Conservation (phyloP, 2,329 filamentous ascomycete genomes). For the Aspergillus tubingensis region DNA sequence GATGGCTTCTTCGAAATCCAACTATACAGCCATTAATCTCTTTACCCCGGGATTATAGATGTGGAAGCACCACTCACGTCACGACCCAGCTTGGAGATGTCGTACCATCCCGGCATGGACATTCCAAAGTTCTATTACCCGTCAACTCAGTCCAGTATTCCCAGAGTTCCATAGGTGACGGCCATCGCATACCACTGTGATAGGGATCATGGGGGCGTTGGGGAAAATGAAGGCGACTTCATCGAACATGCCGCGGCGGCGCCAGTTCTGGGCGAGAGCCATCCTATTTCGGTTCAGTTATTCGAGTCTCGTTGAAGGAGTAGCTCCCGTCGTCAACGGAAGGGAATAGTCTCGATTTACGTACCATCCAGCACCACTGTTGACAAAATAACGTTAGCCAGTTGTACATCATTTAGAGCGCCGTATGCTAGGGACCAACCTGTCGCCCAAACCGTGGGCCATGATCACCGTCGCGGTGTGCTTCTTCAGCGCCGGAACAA, state of each 20-base stretch:
- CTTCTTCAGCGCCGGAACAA: slow-evolving; percentile 75
- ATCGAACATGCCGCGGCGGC: slow-evolving; percentile 74
- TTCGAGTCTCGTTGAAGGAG: neutral
- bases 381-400: slow-evolving; percentile 14
- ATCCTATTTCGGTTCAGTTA: slow-evolving; percentile 49
- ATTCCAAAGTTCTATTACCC: slow-evolving; percentile 67
- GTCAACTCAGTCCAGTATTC: neutral
- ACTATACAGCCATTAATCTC: slow-evolving; percentile 25
- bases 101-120: slow-evolving; percentile 71
- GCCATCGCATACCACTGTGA: slow-evolving; percentile 65
- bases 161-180: neutral
- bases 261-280: slow-evolving; percentile 83
- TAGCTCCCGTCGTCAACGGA: too few species aligned
- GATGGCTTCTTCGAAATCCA: slow-evolving; percentile 44
- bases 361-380: slow-evolving; percentile 53
- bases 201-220: slow-evolving; percentile 81
- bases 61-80: slow-evolving; percentile 34
- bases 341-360: slow-evolving; percentile 4
- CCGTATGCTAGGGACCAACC: slow-evolving; percentile 51
- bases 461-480: slow-evolving; percentile 97
- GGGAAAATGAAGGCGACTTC: slow-evolving; percentile 95
- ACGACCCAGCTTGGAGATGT: slow-evolving; percentile 49
- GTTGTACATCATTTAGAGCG: neutral
- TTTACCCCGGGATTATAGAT: neutral
- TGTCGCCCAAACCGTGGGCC: slow-evolving; percentile 87